Evolutionary conservation across 352 stramenopile species (phyloP), one percentile per base, ranked within the genome.

Genomic region (Phytophthora pseudosyringae): DNA sequence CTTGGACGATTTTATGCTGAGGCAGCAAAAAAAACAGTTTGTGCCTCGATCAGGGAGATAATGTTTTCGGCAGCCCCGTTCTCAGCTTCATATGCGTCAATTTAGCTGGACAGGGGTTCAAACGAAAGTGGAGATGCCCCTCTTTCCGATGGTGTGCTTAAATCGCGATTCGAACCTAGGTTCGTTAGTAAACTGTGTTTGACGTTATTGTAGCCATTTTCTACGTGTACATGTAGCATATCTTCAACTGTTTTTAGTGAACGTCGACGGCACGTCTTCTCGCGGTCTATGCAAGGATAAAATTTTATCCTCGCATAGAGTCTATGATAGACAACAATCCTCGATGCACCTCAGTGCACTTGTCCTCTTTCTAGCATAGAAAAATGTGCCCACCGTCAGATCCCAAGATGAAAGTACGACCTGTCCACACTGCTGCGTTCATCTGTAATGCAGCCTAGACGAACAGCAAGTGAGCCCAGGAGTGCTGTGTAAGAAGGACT

Each of bases 341-440:
- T 46, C 11, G 18, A 5, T 29, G 39, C 18, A 18, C 39, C 18
- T 21, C 21, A 21, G 21, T 21, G 21, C 21, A 16, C 5, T 6
- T 32, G 8, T 32, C 2, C 26, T 18, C 36, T 12, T 39, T 58
- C n/a, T 26, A 47, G 25, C 47, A 49, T 48, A 25, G 11, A 26
- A 39, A n/a, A 31, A 40, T 39, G 36, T 49, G 38, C 15, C 36
- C 51, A 49, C 29, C 39, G 11, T 41, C 51, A 45, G 29, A 59
- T 59, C 51, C n/a, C 38, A 49, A 59, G 51, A 59, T 59, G 25
- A 44, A 55, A 44, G 32, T 55, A 55, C 48, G 51, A 21, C 51
- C 39, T 49, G 51, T 59, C 51, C 51, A 59, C 51, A 48, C 38
- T 48, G 51, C 28, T 16, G 35, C 12, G 32, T 56, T n/a, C 33